Evolutionary conservation across 257 asterid genomes (phyloP), one percentile per base, ranked within the genome.

Genomic region (Anisodus tanguticus): DNA sequence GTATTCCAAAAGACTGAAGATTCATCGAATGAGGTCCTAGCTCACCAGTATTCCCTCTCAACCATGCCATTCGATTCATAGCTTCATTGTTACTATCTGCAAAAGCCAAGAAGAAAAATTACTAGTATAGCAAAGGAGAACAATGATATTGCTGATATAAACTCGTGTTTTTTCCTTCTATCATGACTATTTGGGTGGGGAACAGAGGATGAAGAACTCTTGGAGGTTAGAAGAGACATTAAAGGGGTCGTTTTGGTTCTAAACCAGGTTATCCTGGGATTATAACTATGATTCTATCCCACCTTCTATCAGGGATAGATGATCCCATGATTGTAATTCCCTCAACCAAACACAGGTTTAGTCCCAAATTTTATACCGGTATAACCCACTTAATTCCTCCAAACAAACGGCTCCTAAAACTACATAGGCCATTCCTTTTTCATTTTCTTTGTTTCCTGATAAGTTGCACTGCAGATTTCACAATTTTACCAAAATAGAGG

Each of bases 31-130:
- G 92, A 86, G 90, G 90, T 74, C 97, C 98, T 88, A 87, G 93
- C 82, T 93, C 98, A 47, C 96, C 93, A 31, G 88, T 87, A 78
- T 91, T 98, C 41, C 97, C 94, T 87, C 95, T 91, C 88, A 94
- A 82, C 99, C 99, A 94, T 22, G 95, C 62, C 98, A 92, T 87
- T 80, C 98, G 93, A 80, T 90, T 94, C 77, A 92, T 87, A 45
- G 93, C 93, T 79, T 96, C 99, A 64, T 67, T 88, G 82, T 91
- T 87, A 54, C 87, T 88, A 91, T 94, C 99, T 94, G 93, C 80
- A 63, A 79, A 64, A 83, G 78, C 85, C 83, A 7, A 74, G 43
- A 69, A 68, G 68, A 64, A 63, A 47, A 11, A 31, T 31, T 58
- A 17, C 22, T 70, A 22, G 43, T 4, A 77, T 53, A 77, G 15